Evolutionary conservation across 2,329 filamentous ascomycete species (phyloP).

Genomic region (Colletotrichum tamarilloi): DNA sequence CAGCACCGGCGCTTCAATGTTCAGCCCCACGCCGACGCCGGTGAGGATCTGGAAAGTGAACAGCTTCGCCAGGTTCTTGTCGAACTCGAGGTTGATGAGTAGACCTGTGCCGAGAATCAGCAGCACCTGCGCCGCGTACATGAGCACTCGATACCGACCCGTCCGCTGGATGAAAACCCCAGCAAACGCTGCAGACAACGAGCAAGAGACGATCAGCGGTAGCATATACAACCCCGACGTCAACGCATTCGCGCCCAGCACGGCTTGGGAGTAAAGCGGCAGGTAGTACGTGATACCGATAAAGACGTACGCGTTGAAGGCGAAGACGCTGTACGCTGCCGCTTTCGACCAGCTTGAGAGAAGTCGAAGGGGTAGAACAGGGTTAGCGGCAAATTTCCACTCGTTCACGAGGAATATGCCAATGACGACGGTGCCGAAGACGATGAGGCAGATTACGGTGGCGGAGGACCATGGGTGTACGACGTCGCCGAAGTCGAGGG

Average conservation of each 20-base stretch:
- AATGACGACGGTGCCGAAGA: conserved; percentile 59
- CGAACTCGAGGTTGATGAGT: conserved; percentile 69
- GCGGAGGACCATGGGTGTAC: conserved; percentile 77
- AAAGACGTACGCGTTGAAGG: conserved; percentile 77
- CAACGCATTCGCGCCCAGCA: conserved; percentile 46
- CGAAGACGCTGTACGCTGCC: conserved; percentile 72
- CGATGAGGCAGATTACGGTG: conserved; percentile 58
- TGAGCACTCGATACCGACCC: conserved; percentile 71
- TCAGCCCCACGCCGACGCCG: conserved; percentile 73
- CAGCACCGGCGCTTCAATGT: conserved; percentile 76
- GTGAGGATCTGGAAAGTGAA: conserved; percentile 72
- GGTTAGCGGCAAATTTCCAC: conserved; percentile 40
- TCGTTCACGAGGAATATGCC: conserved; percentile 50
- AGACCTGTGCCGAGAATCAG: conserved; percentile 74
- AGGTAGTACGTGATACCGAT: conserved; percentile 66
- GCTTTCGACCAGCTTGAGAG: conserved; percentile 66
- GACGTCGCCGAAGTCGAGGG: conserved; percentile 62
- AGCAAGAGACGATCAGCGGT: conserved; percentile 41
- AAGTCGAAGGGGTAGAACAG: conserved; percentile 52
- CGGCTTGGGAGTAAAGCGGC: conserved; percentile 59
- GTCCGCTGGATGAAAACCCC: conserved; percentile 65
- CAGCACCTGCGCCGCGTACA: conserved; percentile 67
- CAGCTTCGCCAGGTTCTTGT: conserved; percentile 65
- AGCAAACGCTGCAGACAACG: conserved; percentile 36
- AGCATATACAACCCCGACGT: conserved; percentile 48